Percentiles rank a stretch among this genome's conserved stretches.
Evolutionary conservation across 2,329 filamentous ascomycete species (phyloP).

Genomic region (Diaporthe sp.): DNA sequence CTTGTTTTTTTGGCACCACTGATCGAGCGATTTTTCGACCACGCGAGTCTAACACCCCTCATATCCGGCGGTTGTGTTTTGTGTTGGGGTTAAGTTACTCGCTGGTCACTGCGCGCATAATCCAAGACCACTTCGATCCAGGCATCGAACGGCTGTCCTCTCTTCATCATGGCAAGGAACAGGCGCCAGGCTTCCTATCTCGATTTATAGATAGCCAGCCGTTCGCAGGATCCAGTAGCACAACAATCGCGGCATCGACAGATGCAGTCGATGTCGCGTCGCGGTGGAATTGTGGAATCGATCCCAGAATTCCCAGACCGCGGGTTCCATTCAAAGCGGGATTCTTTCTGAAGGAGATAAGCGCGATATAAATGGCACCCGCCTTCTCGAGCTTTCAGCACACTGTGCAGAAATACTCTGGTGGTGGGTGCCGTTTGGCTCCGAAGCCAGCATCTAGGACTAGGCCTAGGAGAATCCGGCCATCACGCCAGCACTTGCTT

Average conservation of each 20-base stretch:
- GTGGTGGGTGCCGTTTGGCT: slow-evolving; percentile 65
- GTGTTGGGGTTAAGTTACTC: neutral
- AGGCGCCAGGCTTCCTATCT: neutral
- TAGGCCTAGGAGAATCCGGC: slow-evolving; percentile 63
- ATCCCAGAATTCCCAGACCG: slow-evolving; percentile 16
- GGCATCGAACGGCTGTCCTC: slow-evolving; percentile 25
- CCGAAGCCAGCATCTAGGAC: slow-evolving; percentile 71
- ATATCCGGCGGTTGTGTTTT: too few species aligned
- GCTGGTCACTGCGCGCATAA: neutral
- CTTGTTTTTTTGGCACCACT: neutral
- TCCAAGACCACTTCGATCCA: slow-evolving; percentile 14
- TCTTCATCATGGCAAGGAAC: slow-evolving; percentile 25
- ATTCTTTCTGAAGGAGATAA: slow-evolving; percentile 70
- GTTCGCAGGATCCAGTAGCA: slow-evolving; percentile 11
- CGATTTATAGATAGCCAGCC: neutral
- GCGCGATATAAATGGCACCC: slow-evolving; percentile 67
- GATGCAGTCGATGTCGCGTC: slow-evolving; percentile 40
- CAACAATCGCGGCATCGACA: slow-evolving; percentile 44
- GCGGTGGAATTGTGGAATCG: slow-evolving; percentile 28
- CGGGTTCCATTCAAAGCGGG: slow-evolving; percentile 50
- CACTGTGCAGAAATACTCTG: slow-evolving; percentile 45
- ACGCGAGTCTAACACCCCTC: neutral
- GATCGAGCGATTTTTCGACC: neutral
- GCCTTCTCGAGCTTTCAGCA: slow-evolving; percentile 45
- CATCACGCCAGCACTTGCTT: slow-evolving; percentile 47